Evolutionary conservation across 225 moss, liverwort and hornwort species (phyloP).

Genomic region (Polytrichum formosum): DNA sequence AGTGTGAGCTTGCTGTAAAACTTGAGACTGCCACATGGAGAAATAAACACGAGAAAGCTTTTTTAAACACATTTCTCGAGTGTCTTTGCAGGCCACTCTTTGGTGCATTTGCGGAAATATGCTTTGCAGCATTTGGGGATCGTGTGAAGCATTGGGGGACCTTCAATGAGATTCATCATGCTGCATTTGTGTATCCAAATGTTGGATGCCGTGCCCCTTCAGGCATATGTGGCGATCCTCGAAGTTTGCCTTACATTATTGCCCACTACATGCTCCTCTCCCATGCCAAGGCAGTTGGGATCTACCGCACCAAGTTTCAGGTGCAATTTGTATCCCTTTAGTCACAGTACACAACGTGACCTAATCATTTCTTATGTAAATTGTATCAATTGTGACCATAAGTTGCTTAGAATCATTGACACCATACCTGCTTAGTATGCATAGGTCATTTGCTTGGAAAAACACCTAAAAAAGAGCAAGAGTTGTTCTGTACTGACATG

Average conservation of each 20-base stretch:
- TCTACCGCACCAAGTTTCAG: conserved; percentile 57
- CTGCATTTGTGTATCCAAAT: conserved; percentile 6
- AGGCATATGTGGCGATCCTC: conserved; percentile 20
- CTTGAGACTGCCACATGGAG: too few species aligned
- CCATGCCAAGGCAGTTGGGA: conserved; percentile 52
- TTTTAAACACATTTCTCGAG: too few species aligned
- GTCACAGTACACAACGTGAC: too few species aligned
- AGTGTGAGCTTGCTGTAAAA: not conserved
- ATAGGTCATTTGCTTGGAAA: not conserved
- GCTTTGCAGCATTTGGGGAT: conserved; percentile 45
- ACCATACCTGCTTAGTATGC: too few species aligned
- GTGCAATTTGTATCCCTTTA: conserved; percentile 16
- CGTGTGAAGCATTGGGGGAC: conserved; percentile 80
- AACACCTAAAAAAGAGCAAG: too few species aligned
- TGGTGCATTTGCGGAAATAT: too few species aligned
- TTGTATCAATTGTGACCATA: too few species aligned
- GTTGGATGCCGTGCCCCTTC: conserved; percentile 29
- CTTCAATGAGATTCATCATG: conserved; percentile 62
- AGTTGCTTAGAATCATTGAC: too few species aligned
- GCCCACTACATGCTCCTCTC: conserved; percentile 75
- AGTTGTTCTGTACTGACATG: too few species aligned
- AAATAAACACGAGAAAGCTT: too few species aligned
- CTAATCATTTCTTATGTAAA: too few species aligned
- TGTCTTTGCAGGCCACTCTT: too few species aligned
- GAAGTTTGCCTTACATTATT: conserved; percentile 38